Evolutionary conservation across 1,284 basidiomycete genomes (phyloP).

Genomic region (Ceratobasidium sp.): DNA sequence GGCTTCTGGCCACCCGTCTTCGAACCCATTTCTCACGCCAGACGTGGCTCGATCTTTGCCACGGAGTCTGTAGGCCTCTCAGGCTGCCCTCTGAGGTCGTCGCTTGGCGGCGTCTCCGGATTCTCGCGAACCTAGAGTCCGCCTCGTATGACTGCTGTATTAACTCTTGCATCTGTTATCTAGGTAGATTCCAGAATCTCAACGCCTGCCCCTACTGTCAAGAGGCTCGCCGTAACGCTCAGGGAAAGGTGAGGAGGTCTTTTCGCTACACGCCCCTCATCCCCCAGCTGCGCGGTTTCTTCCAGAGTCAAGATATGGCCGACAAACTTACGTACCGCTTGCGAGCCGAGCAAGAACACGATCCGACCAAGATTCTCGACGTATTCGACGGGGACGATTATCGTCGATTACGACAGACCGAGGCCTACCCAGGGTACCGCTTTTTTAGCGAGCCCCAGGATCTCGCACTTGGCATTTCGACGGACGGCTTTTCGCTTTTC

Average conservation of each 20-base stretch:
- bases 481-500: slow-evolving; percentile 63
- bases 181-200: slow-evolving; percentile 35
- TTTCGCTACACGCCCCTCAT: no score
- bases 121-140: slow-evolving; percentile 11
- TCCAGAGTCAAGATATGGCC: neutral
- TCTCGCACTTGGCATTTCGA: slow-evolving; percentile 56
- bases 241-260: neutral
- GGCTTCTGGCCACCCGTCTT: slow-evolving; percentile 25
- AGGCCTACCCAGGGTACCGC: slow-evolving; percentile 32
- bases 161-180: slow-evolving; percentile 20
- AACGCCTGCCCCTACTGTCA: slow-evolving; percentile 46
- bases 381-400: slow-evolving; percentile 19
- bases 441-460: slow-evolving; percentile 56
- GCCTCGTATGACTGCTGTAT: slow-evolving; percentile 46
- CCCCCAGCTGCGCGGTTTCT: no score
- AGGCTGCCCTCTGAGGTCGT: slow-evolving; percentile 11
- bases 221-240: slow-evolving; percentile 26
- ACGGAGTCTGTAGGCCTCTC: neutral
- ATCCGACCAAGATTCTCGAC: slow-evolving; percentile 39
- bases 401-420: slow-evolving; percentile 12
- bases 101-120: slow-evolving; percentile 17
- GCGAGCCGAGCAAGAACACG: slow-evolving; percentile 47
- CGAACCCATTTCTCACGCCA: neutral
- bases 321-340: neutral
- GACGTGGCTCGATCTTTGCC: slow-evolving; percentile 21